Evolutionary conservation across 1,284 basidiomycete species (phyloP).

Genomic region (Anthracocystis panici-leucophaei): DNA sequence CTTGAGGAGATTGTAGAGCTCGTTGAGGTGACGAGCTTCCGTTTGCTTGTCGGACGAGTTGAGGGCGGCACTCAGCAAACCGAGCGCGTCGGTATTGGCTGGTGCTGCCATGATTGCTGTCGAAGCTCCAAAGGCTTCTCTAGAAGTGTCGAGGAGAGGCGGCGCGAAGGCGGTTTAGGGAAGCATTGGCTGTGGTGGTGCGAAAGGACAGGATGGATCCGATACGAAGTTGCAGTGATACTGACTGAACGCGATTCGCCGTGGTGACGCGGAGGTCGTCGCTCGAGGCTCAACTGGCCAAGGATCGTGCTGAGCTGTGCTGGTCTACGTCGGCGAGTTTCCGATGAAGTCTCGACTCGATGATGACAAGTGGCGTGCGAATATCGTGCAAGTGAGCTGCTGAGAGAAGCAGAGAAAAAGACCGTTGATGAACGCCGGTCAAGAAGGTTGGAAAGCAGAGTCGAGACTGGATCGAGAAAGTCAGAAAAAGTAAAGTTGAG

Average conservation of each 20-base stretch:
- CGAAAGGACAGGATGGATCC: conserved; percentile 1
- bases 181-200: background rate
- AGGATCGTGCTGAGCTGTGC: background rate
- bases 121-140: conserved; percentile 1
- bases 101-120: conserved; percentile 41
- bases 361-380: background rate
- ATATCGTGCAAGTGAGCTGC: background rate
- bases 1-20: conserved; percentile 57
- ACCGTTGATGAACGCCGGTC: background rate
- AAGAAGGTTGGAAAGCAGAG: background rate
- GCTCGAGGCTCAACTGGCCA: background rate
- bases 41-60: conserved; percentile 40
- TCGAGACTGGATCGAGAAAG: background rate
- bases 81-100: conserved; percentile 53
- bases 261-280: background rate
- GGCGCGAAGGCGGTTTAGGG: background rate
- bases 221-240: background rate
- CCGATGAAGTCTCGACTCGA: background rate
- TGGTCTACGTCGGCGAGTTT: background rate
- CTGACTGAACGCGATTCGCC: conserved; percentile 4
- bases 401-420: background rate
- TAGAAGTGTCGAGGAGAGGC: background rate
- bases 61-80: conserved; percentile 59
- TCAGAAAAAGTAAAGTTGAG: background rate
- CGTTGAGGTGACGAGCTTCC: conserved; percentile 47